Base-by-base conservation (phyloP, 495 filamentous ascomycete genomes). In the Ascobolus immersus region DNA sequence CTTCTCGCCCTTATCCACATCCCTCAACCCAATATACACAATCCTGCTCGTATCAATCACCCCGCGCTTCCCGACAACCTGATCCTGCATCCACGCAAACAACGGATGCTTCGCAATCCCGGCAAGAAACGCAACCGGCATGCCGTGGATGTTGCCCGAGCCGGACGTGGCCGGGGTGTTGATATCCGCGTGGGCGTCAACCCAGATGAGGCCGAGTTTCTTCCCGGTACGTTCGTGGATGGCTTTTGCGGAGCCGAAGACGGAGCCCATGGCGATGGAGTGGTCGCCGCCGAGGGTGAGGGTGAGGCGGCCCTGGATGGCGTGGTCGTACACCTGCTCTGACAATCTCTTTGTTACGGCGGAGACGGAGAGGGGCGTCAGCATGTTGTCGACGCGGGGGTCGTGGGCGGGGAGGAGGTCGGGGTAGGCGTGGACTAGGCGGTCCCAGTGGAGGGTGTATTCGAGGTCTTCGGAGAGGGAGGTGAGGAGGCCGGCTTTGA, bases 131-230 rank as follows among this genome's bases (percentile, higher is more conserved):
- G 77, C 71, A 35, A 94, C 78, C 6, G 86, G 89, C 86, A 99
- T 99, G 26, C 86, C 86, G 55, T 99, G 86, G 41, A 99, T 77
- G 50, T 94, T 94, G 1, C 86, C 86, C 35, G 77, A 86, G 9
- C 59, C 72, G 42, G 72, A 79, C 27, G 71, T 75, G 62, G 93
- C 81, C 29, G 86, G 86, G 8, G 76, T 75, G 54, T 99, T 99
- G 61, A 99, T 91, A 48, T 94, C 86, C 14, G 82, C 77, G 49
- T 99, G 86, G 14, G 86, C 86, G 53, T 99, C 86, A 4, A 99
- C 86, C 86, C 86, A 99, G 48, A 99, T 84, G 5, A 99, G 77
- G 1, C 79, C 84, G 28, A 91, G 65, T 38, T 93, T 82, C 25
- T 70, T 59, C 10, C 69, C 67, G 1, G 34, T 45, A 20, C 86